Percentiles rank a stretch among this genome's conserved stretches.
Conservation (phyloP, 163 green algal species). For the Volvox carteri region DNA sequence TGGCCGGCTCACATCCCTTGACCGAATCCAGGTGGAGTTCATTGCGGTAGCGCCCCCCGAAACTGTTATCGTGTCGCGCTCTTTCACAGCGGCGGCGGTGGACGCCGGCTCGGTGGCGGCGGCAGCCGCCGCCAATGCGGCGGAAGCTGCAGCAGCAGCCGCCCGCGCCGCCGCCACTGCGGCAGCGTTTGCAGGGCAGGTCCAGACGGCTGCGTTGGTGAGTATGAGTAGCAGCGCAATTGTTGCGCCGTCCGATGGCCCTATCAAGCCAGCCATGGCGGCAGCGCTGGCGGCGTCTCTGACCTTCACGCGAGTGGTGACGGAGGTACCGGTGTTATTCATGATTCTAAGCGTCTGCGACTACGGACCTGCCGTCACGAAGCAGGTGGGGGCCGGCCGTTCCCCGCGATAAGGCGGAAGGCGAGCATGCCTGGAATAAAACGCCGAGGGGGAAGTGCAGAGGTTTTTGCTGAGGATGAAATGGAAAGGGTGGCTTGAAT, state of each 20-base stretch:
- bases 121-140: not conserved
- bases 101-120: not conserved
- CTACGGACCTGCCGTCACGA: not conserved
- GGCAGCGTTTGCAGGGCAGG: not conserved
- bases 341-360: slow-evolving; percentile 45
- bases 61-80: not conserved
- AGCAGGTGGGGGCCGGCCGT: not conserved
- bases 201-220: not conserved
- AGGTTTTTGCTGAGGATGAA: too few relatives aligned
- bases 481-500: too few relatives aligned
- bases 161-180: not conserved
- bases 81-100: not conserved
- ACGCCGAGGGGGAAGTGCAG: too few relatives aligned
- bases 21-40: not conserved
- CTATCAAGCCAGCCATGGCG: slow-evolving; percentile 3
- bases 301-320: not conserved
- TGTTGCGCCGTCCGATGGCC: not conserved
- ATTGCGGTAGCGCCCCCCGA: not conserved
- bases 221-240: slow-evolving; percentile 9
- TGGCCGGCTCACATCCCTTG: not conserved
- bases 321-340: slow-evolving; percentile 44
- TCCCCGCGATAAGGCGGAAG: too few relatives aligned
- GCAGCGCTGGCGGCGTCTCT: not conserved
- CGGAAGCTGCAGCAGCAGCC: not conserved
- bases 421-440: too few relatives aligned